phyloP scores from a whole-genome alignment of 176 grass and related monocot genomes.

The Chrysopogon serrulatus region DNA sequence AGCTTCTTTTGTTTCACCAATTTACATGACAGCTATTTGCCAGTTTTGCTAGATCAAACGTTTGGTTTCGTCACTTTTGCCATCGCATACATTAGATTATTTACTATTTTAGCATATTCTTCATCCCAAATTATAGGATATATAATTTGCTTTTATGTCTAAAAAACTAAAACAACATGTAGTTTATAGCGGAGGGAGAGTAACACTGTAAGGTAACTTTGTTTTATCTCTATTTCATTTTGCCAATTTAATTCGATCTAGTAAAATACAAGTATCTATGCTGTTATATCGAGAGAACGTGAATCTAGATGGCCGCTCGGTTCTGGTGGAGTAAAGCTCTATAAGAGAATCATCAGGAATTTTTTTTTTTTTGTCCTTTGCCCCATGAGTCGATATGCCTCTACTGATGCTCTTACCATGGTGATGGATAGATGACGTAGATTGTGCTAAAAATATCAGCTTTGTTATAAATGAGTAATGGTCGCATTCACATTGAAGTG shows the following conservation, averaged over 20 bases:
- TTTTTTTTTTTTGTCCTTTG: no score
- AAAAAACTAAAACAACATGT: no score
- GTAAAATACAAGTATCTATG: no score
- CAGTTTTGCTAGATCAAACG: neutral
- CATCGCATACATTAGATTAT: neutral
- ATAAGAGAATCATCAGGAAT: no score
- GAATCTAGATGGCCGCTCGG: no score
- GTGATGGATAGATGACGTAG: neutral
- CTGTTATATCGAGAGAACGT: no score
- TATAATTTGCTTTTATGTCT: no score
- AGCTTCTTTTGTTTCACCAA: neutral
- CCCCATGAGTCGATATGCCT: neutral
- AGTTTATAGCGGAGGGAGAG: no score
- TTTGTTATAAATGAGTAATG: neutral
- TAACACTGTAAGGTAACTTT: no score
- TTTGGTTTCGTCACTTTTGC: neutral
- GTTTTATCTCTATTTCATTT: no score
- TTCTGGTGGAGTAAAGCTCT: no score
- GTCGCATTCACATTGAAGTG: neutral
- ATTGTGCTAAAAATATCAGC: neutral
- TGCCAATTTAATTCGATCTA: no score
- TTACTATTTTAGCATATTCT: neutral
- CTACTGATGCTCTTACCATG: neutral
- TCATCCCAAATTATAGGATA: neutral
- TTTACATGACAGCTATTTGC: neutral